These are phyloP conservation scores for Hordeum pubiflorum DNA, from an alignment of 202 grass and related monocot species.

Conservation along the genomic window DNA sequence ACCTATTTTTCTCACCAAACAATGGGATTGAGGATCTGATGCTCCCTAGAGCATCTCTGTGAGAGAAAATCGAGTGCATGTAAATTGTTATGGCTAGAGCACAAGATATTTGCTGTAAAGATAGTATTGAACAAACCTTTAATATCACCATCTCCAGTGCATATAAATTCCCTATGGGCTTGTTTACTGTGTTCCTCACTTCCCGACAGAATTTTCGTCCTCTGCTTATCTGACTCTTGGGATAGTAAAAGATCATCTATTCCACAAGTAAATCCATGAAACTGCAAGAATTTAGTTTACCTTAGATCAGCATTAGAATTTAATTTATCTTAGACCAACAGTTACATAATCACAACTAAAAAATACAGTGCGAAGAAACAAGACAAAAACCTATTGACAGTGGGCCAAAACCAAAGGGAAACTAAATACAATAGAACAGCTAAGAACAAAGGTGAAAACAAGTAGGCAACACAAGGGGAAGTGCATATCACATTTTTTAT, in stretches of 20 bases:
- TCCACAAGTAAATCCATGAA: slow-evolving; percentile 95
- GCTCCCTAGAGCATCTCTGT: background rate
- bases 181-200: slow-evolving; percentile 41
- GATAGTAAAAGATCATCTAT: slow-evolving; percentile 69
- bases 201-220: slow-evolving; percentile 32
- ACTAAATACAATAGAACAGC: background rate
- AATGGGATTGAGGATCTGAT: background rate
- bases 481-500: no score
- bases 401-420: background rate
- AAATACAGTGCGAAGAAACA: background rate
- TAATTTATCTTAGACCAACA: background rate
- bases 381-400: background rate
- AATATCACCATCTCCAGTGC: background rate
- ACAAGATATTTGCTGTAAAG: background rate
- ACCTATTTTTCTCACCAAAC: background rate
- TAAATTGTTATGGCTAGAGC: background rate
- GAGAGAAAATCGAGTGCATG: no score
- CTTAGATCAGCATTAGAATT: background rate
- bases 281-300: slow-evolving; percentile 38
- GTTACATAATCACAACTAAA: background rate
- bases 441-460: background rate
- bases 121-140: slow-evolving; percentile 42
- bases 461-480: background rate
- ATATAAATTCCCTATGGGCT: slow-evolving; percentile 41
- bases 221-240: slow-evolving; percentile 25